Evolutionary conservation across 2,329 filamentous ascomycete genomes (phyloP).

Genomic region (Aspergillus ochraceus): DNA sequence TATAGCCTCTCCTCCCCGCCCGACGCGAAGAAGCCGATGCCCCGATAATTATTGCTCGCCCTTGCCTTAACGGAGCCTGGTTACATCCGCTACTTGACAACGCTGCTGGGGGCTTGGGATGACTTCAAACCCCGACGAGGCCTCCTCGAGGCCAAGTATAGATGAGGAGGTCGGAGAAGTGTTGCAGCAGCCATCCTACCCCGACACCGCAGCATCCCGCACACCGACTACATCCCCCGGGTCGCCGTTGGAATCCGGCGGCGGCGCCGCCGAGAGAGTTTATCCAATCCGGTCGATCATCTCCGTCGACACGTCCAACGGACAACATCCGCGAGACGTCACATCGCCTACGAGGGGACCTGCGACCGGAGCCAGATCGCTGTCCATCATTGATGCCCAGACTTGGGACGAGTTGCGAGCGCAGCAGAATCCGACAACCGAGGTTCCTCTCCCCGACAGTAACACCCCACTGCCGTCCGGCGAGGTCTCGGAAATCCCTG

Average conservation of each 20-base stretch:
- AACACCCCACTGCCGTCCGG: background rate
- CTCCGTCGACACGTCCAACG: slow-evolving; percentile 62
- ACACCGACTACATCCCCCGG: background rate
- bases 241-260: background rate
- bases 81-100: background rate
- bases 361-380: background rate
- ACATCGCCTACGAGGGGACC: slow-evolving; percentile 15
- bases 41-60: background rate
- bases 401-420: background rate
- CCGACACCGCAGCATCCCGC: background rate
- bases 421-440: background rate
- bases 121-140: background rate
- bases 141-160: background rate
- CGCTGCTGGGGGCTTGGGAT: background rate
- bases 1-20: background rate
- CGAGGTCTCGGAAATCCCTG: background rate
- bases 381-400: background rate
- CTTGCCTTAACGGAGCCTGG: background rate
- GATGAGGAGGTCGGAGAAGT: background rate
- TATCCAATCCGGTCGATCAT: slow-evolving; percentile 82
- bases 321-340: slow-evolving; percentile 16
- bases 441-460: background rate
- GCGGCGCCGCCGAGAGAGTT: slow-evolving; percentile 58
- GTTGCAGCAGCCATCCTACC: background rate
- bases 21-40: background rate